Evolutionary conservation across 129 eudicot genomes (phyloP), one percentile per base, ranked within the genome.

Genomic region (Cynara cardunculus): DNA sequence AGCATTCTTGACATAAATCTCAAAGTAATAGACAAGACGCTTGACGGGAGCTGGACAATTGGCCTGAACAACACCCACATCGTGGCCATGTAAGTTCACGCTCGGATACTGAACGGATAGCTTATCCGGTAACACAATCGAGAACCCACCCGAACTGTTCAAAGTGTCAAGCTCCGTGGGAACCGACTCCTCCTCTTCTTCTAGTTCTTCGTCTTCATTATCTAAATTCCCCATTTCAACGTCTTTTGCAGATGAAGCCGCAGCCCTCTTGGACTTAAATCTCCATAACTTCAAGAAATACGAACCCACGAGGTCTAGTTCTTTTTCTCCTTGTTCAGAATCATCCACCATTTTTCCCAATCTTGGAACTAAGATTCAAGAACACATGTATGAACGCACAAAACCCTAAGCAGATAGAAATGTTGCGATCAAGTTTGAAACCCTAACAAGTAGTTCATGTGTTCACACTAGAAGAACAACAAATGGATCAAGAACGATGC

Each of bases 1-100:
- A 9, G 97, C 93, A 72, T 89, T 86, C 87, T 90, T 90, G 10
- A 95, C 97, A 78, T 27, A 61, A 44, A 95, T 88, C 85, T 95
- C 99, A 25, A 95, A 95, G 81, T 95, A 95, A 61, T 92, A 95
- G 16, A 88, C 82, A 9, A 92, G 73, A 30, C 93, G 64, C 85
- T 90, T 92, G 6, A 83, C 85, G 56, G 99, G 99, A 5, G 97
- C 99, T 1, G 97, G 86, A 10, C 69, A 62, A 81, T 95, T 90
- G 10, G 97, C 92, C 79, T 95, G 96, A 67, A 95, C 94, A 21
- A 90, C 97, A 8, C 99, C 99, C 13, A 95, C 99, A 30, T 95
- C 99, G 72, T 95, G 94, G n/a, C 97, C 97, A 80, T 95, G 99
- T 83, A 88, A 81, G 46, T 89, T 83, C 24, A 84, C 89, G 4